Conservation (phyloP, 2,329 filamentous ascomycete species). For the Lasiodiplodia hormozganensis region DNA sequence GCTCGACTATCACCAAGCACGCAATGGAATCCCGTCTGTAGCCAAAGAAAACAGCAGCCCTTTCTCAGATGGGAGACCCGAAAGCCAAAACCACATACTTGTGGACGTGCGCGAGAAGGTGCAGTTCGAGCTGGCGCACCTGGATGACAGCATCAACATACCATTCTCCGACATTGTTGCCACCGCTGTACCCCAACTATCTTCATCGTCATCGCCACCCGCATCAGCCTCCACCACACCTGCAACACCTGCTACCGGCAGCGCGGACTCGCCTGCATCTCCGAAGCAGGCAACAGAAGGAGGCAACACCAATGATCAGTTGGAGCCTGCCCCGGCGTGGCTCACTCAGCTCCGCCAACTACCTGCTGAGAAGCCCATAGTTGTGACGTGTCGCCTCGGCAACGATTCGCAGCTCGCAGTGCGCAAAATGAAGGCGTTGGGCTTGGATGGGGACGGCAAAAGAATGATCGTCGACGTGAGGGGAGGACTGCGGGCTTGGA, state of each 20-base stretch:
- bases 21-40: slow-evolving; percentile 29
- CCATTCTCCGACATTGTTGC: slow-evolving; percentile 65
- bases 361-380: slow-evolving; percentile 63
- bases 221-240: slow-evolving; percentile 3
- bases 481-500: slow-evolving; percentile 78
- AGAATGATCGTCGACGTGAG: slow-evolving; percentile 73
- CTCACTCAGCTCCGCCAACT: slow-evolving; percentile 37
- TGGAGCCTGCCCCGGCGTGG: slow-evolving; percentile 36
- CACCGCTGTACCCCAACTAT: slow-evolving; percentile 34
- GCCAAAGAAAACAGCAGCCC: not conserved
- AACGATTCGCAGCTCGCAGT: slow-evolving; percentile 80
- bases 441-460: slow-evolving; percentile 53
- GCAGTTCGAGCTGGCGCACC: slow-evolving; percentile 80
- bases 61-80: slow-evolving; percentile 7
- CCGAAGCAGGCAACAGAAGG: not conserved
- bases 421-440: slow-evolving; percentile 68
- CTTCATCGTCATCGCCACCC: not conserved
- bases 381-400: slow-evolving; percentile 75
- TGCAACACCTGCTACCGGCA: slow-evolving; percentile 10
- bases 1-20: slow-evolving; percentile 50
- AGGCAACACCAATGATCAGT: slow-evolving; percentile 10
- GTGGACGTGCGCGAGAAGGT: slow-evolving; percentile 86
- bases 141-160: slow-evolving; percentile 78
- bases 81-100: slow-evolving; percentile 54
- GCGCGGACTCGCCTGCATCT: slow-evolving; percentile 3